Evolutionary conservation across 2,329 filamentous ascomycete genomes (phyloP).

Genomic region (Fusarium sp.): DNA sequence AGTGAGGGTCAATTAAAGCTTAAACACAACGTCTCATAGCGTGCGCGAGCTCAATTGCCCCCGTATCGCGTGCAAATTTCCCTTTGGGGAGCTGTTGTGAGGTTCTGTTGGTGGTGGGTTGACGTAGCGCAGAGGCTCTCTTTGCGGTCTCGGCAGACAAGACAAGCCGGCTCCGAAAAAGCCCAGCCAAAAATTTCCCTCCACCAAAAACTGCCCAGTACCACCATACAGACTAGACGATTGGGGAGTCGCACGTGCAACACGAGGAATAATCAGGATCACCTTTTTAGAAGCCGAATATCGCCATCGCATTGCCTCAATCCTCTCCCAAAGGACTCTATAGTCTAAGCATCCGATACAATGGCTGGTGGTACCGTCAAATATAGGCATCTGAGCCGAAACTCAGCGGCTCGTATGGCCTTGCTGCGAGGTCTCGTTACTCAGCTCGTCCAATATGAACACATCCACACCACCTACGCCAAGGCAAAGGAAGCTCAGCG

Average conservation of each 20-base stretch:
- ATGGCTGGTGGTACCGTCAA: conserved; percentile 92
- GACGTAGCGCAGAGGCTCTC: conserved; percentile 49
- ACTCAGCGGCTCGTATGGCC: conserved; percentile 89
- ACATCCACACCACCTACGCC: conserved; percentile 93
- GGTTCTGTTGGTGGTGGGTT: conserved; percentile 49
- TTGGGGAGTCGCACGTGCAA: conserved; percentile 30
- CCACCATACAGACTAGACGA: conserved; percentile 22
- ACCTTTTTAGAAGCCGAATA: conserved; percentile 4
- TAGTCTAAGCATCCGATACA: conserved; percentile 40
- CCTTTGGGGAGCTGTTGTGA: conserved; percentile 36
- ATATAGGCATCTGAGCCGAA: conserved; percentile 89
- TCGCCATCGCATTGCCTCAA: background rate
- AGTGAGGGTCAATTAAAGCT: conserved; percentile 34
- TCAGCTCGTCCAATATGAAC: conserved; percentile 92
- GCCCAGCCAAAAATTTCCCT: conserved; percentile 54
- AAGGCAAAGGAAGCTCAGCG: conserved; percentile 98
- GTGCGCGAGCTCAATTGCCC: conserved; percentile 50
- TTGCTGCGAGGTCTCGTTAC: conserved; percentile 96
- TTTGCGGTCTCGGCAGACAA: conserved; percentile 43
- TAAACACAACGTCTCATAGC: conserved; percentile 53
- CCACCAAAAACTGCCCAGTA: conserved; percentile 45
- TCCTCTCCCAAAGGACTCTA: background rate
- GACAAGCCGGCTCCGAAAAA: conserved; percentile 51
- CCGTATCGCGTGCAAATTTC: conserved; percentile 35
- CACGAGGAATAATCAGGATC: conserved; percentile 16